Percentiles rank a stretch among this genome's conserved stretches.
phyloP scores from a whole-genome alignment of 257 asterid genomes.

The Misopates orontium region DNA sequence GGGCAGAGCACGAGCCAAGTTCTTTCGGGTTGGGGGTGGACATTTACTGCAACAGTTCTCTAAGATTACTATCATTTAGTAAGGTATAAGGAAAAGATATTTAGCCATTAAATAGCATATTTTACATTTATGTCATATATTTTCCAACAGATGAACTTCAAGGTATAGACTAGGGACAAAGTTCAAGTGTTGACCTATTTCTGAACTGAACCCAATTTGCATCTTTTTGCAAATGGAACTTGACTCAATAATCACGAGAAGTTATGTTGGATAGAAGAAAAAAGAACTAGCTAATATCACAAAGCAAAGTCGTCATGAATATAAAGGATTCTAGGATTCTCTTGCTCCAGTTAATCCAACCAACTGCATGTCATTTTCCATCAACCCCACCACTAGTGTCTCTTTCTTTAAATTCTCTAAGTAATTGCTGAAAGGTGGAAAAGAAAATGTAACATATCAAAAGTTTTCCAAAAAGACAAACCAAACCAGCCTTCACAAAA shows the following conservation, averaged over 20 bases:
- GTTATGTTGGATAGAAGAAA: not conserved
- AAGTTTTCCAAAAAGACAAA: conserved; percentile 58
- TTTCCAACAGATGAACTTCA: not conserved
- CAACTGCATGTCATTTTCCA: conserved; percentile 52
- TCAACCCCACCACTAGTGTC: conserved; percentile 60
- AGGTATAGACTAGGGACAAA: not conserved
- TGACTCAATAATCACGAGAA: conserved; percentile 4
- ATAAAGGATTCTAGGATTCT: conserved; percentile 54
- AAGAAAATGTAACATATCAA: conserved; percentile 19
- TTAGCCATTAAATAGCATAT: no score
- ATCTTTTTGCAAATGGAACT: not conserved
- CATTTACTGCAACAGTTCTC: no score
- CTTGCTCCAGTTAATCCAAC: conserved; percentile 27
- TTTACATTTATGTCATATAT: no score
- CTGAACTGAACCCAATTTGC: not conserved
- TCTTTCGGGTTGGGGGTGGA: no score
- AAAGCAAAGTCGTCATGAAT: not conserved
- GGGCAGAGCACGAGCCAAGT: no score
- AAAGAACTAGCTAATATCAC: no score
- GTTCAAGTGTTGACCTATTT: conserved; percentile 5
- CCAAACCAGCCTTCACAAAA: conserved; percentile 50
- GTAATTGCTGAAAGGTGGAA: conserved; percentile 10
- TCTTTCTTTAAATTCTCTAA: conserved; percentile 22
- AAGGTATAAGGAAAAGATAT: no score
- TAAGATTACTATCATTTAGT: no score